phyloP scores from a whole-genome alignment of 78 protist species.

The Tieghemostelium lacteum region DNA sequence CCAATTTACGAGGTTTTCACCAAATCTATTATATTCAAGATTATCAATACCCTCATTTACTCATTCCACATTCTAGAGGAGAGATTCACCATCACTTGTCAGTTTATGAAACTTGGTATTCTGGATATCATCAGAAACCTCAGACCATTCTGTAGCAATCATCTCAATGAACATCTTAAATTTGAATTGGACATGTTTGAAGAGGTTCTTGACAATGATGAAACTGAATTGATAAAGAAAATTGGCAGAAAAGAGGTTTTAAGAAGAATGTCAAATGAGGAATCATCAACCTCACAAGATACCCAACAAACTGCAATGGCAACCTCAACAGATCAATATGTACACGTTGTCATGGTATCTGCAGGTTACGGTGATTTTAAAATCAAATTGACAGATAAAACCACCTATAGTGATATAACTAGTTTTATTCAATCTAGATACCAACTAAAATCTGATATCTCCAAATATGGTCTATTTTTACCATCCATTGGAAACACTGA shows the following conservation, averaged over 20 bases:
- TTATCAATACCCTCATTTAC: conserved; percentile 9
- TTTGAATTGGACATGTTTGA: conserved; percentile 35
- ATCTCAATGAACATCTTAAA: not conserved
- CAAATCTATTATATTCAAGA: conserved; percentile 17
- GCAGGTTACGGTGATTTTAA: conserved; percentile 44
- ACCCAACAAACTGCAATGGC: not conserved
- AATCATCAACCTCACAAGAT: conserved; percentile 4
- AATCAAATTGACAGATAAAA: conserved; percentile 8
- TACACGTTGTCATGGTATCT: conserved; percentile 27
- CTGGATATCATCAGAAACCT: not conserved
- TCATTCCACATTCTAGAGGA: conserved; percentile 18
- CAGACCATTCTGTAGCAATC: not conserved
- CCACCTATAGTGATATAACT: conserved; percentile 6
- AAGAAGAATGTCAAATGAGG: conserved; percentile 27
- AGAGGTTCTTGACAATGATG: conserved; percentile 37
- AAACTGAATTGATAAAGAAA: conserved; percentile 23
- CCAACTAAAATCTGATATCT: conserved; percentile 5
- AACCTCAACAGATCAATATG: not conserved
- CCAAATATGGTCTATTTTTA: conserved; percentile 15
- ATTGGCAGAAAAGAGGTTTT: conserved; percentile 39
- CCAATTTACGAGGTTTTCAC: not conserved
- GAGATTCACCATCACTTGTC: conserved; percentile 13
- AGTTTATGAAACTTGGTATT: conserved; percentile 16
- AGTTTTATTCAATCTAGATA: conserved; percentile 20
- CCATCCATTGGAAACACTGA: conserved; percentile 14